Evolutionary conservation across 495 filamentous ascomycete genomes (phyloP), one percentile per base, ranked within the genome.

Genomic region (Annulohypoxylon nitens): DNA sequence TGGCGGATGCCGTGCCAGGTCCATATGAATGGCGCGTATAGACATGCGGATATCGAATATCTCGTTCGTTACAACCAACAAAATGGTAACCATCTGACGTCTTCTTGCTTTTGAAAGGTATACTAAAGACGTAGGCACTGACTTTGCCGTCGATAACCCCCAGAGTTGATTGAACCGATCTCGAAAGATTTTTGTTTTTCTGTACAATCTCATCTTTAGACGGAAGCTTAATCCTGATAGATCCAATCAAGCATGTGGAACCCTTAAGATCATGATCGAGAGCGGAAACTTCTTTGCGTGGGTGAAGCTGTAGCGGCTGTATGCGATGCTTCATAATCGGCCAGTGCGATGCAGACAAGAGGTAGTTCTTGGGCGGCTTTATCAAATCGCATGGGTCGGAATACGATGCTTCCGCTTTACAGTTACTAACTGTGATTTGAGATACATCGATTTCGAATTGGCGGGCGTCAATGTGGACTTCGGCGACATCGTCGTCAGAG

Each of bases 51-150:
- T 95, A 98, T 69, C 94, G 87, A 54, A 81, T 77, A 75, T 98
- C 95, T 14, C 89, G 89, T 53, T 90, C 88, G 54, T 92, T 90
- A 34, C 93, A 85, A 1, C 96, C 97, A 25, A 96, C 93, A 80
- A 97, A 98, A 39, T 97, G 93, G 58, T 98, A 79, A 18, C 94
- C 96, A 80, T 98, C 96, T 34, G 92, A 86, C 67, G 94, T 88
- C 45, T 87, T 86, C 62, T 90, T 89, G 6, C 93, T 86, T 12
- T 83, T 80, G 75, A 96, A 99, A 61, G 95, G 91, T 67, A 98
- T 92, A 80, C 86, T 71, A 79, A 86, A 78, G 67, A 78, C 79
- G 71, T 83, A 77, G 14, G 79, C 78, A 34, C 77, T 76, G 34
- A 80, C 68, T 12, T 77, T 78, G 60, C 75, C 69, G 62, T 60